Percentiles rank a stretch among this genome's conserved stretches.
phyloP scores from a whole-genome alignment of 306 rosid genomes.

The Quercus suber region DNA sequence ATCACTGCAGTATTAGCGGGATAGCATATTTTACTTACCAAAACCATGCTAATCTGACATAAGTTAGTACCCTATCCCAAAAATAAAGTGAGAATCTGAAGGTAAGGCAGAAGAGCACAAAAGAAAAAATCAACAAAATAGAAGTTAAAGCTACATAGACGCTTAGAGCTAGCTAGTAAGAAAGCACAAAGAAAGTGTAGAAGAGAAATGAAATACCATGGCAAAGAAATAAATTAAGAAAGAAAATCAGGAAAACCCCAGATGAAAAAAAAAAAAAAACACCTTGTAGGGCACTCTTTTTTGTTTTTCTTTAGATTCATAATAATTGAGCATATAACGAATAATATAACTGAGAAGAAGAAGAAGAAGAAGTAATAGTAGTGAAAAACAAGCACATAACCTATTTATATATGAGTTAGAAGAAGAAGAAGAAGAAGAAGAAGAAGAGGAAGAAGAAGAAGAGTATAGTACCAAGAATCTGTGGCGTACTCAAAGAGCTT shows the following conservation, averaged over 20 bases:
- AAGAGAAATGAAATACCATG: background rate
- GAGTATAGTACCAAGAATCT: conserved; percentile 61
- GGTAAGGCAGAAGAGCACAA: background rate
- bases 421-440: background rate
- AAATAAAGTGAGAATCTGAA: background rate
- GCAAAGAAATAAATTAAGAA: background rate
- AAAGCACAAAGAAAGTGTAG: background rate
- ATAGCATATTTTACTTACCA: background rate
- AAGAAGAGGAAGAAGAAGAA: background rate
- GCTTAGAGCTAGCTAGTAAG: background rate
- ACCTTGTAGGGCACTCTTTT: no score
- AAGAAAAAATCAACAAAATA: background rate
- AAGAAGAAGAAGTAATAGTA: no score
- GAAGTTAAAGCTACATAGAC: background rate
- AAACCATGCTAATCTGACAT: background rate
- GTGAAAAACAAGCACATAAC: no score
- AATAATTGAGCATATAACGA: no score
- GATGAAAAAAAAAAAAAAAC: background rate
- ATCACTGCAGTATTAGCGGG: background rate
- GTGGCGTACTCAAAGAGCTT: conserved; percentile 88
- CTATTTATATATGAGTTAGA: no score
- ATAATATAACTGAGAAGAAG: no score
- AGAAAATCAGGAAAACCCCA: background rate
- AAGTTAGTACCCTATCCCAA: background rate
- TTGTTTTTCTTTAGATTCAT: no score